Base-by-base conservation (phyloP, 306 rosid genomes). In the Vigna mungo region DNA sequence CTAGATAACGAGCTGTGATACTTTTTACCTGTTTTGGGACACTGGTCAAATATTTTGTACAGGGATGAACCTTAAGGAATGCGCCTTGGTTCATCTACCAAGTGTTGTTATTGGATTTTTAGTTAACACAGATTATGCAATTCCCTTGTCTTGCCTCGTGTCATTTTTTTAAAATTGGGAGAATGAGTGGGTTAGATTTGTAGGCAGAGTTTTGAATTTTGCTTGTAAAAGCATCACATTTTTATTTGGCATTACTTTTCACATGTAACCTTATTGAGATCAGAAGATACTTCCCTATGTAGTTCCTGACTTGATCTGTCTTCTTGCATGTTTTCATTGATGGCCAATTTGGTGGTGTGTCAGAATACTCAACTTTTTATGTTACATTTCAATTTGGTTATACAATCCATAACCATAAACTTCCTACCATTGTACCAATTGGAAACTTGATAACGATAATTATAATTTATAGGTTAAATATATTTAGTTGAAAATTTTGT, bases 101-200 rank as follows among this genome's bases (percentile, higher is more conserved):
- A 32, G 69, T 48, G 54, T 82, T 37, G 41, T 39, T 43, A 52
- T 78, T 55, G 69, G 43, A 56, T 75, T 75, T 65, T 48, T 68
- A 52, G 70, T 68, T 83, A 51, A 61, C 32, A 69, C 78, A 53
- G 75, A 68, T 78, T 74, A 79, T 78, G 62, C 62, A 67, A 14
- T 67, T 62, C 61, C 69, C 16, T 53, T 43, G 52, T 53, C 65
- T 61, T 53, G 30, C 61, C 62, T 74, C 36, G 23, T 32, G 30
- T 48, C 75, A 72, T 64, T 69, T 68, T 76, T 41, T 56, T 17
- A 51, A 49, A 13, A 47, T 36, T 63, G 70, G 44, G 47, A 18
- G 55, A 7, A 5, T 47, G 53, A 18, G 59, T 3, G 7, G 66
- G 84, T 2, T 18, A 18, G 76, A 30, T 66, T 78, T 55, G 60